Evolutionary conservation across 2,329 filamentous ascomycete species (phyloP).

Genomic region (Penicillium sp.): DNA sequence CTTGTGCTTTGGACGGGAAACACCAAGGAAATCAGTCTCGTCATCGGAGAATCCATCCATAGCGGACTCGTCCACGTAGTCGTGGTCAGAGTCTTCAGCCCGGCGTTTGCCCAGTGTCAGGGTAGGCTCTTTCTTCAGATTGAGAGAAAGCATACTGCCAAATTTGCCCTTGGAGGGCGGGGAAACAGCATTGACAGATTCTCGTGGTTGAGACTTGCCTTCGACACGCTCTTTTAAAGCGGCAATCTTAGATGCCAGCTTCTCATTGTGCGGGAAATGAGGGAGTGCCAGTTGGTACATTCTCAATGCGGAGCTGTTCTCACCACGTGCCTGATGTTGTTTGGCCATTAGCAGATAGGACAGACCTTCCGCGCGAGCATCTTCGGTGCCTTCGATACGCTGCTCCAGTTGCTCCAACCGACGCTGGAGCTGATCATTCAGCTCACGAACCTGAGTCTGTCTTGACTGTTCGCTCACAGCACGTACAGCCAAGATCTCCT

Average conservation of each 20-base stretch:
- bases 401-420: conserved; percentile 81
- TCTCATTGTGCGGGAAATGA: conserved; percentile 82
- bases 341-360: conserved; percentile 87
- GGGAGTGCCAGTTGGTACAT: conserved; percentile 85
- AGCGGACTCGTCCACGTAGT: conserved; percentile 27
- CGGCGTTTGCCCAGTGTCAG: conserved; percentile 28
- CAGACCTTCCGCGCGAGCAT: conserved; percentile 75
- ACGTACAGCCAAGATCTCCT: conserved; percentile 80
- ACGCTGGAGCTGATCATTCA: conserved; percentile 75
- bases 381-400: conserved; percentile 75
- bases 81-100: conserved; percentile 32
- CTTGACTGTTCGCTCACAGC: conserved; percentile 56
- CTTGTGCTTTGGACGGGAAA: conserved; percentile 23
- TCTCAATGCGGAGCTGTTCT: conserved; percentile 72
- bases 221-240: conserved; percentile 52
- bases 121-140: conserved; percentile 29
- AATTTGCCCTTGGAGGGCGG: conserved; percentile 23
- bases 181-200: conserved; percentile 15
- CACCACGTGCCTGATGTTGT: conserved; percentile 80
- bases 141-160: conserved; percentile 36
- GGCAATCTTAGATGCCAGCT: conserved; percentile 60
- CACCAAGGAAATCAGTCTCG: conserved; percentile 27
- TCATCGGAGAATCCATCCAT: conserved; percentile 31
- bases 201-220: conserved; percentile 20
- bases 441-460: conserved; percentile 48